Evolutionary conservation across 768 basidiomycete genomes (phyloP), one percentile per base, ranked within the genome.

Genomic region (Suillus subluteus): DNA sequence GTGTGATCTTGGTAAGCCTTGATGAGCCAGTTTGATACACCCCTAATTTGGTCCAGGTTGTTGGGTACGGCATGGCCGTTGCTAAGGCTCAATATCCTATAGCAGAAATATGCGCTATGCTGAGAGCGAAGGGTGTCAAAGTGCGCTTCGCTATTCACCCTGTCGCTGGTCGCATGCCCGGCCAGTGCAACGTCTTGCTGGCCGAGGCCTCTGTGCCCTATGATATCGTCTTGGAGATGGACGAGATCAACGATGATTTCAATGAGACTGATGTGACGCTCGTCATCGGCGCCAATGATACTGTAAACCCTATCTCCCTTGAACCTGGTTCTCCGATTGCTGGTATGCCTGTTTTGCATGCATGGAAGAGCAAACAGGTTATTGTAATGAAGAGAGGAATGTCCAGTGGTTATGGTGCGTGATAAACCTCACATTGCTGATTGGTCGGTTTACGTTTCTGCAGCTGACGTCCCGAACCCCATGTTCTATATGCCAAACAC

Each of bases 231-330:
- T 81, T 92, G 66, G 94, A 96, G 79, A 95, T 96, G 94, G 94
- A 96, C 67, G 94, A 96, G 78, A 95, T 96, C 80, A 95, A 96
- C 74, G 92, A 95, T 48, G 94, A 96, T 74, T 96, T 96, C 77
- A 82, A 83, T 62, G 92, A 93, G 43, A 96, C 94, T 0, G 94
- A 96, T 73, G 86, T 96, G n/a, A 92, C 91, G 8, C 86, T 96
- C 23, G 94, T 95, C 69, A 95, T 95, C 68, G 94, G 94, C 30
- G 94, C 94, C 23, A 96, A 96, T 72, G 94, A 96, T 73, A 96
- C 94, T 2, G 94, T 96, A 62, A 96, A 96, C 73, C 94, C 94
- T 16, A 94, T 95, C 69, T 91, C 93, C 12, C 82, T 96, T 15
- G 94, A 96, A 75, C 85, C 91, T 18, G 93, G 93, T 50, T 94